A percentile compares a stretch with the other conserved stretches of the same genome.
phyloP scores from a whole-genome alignment of 1,284 basidiomycete species.

The Tilletiopsis washingtonensis region DNA sequence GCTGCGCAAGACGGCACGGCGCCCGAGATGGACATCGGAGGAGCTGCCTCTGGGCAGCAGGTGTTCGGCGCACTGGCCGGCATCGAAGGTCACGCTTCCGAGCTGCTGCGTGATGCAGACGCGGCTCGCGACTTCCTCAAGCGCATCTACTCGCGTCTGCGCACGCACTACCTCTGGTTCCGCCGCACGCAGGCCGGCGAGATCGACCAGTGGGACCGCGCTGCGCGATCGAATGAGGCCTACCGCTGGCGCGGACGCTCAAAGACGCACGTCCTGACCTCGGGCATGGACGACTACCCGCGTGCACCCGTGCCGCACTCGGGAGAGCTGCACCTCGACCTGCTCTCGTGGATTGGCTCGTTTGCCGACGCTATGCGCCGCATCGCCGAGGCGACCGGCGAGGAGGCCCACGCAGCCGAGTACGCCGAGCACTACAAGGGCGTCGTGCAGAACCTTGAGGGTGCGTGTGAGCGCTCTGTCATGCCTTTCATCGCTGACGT shows the following conservation, averaged over 20 bases:
- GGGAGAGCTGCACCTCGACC: slow-evolving; percentile 83
- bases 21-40: too few relatives aligned
- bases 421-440: slow-evolving; percentile 69
- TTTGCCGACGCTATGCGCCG: slow-evolving; percentile 43
- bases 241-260: slow-evolving; percentile 92
- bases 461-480: slow-evolving; percentile 49
- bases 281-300: slow-evolving; percentile 91
- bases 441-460: slow-evolving; percentile 77
- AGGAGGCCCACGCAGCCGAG: slow-evolving; percentile 67
- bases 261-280: slow-evolving; percentile 76
- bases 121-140: slow-evolving; percentile 58
- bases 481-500: too few relatives aligned
- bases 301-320: slow-evolving; percentile 69
- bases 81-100: too few relatives aligned
- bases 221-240: slow-evolving; percentile 74
- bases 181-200: slow-evolving; percentile 75
- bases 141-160: slow-evolving; percentile 72
- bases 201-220: slow-evolving; percentile 77
- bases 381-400: slow-evolving; percentile 55
- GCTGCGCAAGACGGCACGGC: slow-evolving; percentile 34
- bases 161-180: slow-evolving; percentile 92
- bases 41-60: too few relatives aligned
- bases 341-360: slow-evolving; percentile 91
- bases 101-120: slow-evolving; percentile 56
- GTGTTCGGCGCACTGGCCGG: neutral